These are phyloP conservation scores for Didymella pomorum DNA, from an alignment of 2,329 filamentous ascomycete species.

Conservation along the genomic window DNA sequence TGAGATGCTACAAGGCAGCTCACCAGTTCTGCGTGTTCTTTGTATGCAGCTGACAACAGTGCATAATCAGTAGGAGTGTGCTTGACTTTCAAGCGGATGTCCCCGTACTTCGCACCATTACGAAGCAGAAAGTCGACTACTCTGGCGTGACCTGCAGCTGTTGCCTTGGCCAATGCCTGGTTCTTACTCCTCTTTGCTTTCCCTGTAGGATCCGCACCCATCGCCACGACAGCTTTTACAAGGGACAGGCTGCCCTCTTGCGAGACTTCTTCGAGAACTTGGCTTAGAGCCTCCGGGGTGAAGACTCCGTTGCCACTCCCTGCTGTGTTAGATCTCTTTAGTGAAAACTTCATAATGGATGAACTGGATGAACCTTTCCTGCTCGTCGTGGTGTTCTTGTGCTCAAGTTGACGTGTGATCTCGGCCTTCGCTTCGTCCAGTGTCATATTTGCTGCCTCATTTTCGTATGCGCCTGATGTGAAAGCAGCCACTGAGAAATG, in stretches of 20 bases:
- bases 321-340: conserved; percentile 23
- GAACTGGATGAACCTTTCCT: conserved; percentile 16
- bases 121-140: conserved; percentile 27
- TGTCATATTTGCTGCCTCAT: conserved; percentile 22
- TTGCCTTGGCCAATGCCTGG: conserved; percentile 30
- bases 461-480: conserved; percentile 18
- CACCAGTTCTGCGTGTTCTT: conserved; percentile 26
- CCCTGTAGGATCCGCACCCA: conserved; percentile 22
- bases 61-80: conserved; percentile 25
- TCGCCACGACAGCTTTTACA: conserved; percentile 22
- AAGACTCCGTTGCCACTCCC: conserved; percentile 3
- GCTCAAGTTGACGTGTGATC: conserved; percentile 20
- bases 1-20: conserved; percentile 25
- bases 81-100: conserved; percentile 21
- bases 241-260: conserved; percentile 26
- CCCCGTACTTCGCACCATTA: conserved; percentile 27
- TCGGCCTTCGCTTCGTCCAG: conserved; percentile 25
- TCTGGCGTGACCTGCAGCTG: conserved; percentile 22
- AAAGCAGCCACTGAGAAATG: conserved; percentile 24
- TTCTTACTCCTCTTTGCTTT: conserved; percentile 27
- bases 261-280: conserved; percentile 27
- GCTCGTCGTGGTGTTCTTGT: conserved; percentile 12
- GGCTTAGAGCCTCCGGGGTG: conserved; percentile 18
- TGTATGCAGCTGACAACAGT: conserved; percentile 28
- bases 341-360: conserved; percentile 23